A percentile compares a stretch with the other conserved stretches of the same genome.
phyloP scores from a whole-genome alignment of 441 rosid genomes.

The Populus hybrid region DNA sequence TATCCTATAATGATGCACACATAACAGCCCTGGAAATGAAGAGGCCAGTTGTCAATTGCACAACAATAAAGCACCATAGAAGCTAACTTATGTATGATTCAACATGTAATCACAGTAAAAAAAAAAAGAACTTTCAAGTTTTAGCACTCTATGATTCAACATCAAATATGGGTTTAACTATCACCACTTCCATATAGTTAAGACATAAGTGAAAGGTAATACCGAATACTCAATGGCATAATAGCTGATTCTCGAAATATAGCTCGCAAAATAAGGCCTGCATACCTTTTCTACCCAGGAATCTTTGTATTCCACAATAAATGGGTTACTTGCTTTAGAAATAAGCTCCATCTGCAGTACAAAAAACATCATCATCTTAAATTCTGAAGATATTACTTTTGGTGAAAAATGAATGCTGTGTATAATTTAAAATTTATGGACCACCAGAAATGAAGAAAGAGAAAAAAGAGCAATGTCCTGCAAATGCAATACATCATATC shows the following conservation, averaged over 20 bases:
- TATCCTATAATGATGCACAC: conserved; percentile 85
- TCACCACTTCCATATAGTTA: neutral
- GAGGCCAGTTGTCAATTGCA: conserved; percentile 12
- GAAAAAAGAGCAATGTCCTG: neutral
- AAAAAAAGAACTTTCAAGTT: neutral
- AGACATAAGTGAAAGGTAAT: neutral
- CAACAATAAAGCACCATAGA: conserved; percentile 2
- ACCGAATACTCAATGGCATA: neutral
- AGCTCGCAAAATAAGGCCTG: neutral
- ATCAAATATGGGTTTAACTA: neutral
- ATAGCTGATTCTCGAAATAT: neutral
- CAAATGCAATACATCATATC: neutral
- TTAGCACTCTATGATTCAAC: neutral
- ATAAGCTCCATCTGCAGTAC: conserved; percentile 75
- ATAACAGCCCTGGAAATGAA: conserved; percentile 68
- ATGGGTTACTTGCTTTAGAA: conserved; percentile 66
- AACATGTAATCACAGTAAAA: neutral
- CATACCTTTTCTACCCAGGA: conserved; percentile 91
- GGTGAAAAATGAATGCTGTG: neutral
- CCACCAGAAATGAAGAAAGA: neutral
- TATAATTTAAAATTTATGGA: neutral
- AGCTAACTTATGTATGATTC: neutral
- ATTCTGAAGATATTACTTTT: neutral
- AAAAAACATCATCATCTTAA: conserved; percentile 22
- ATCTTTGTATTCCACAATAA: conserved; percentile 66